A percentile compares a stretch with the other conserved stretches of the same genome.
These are phyloP conservation scores for Exophiala sideris DNA, from an alignment of 2,329 filamentous ascomycete genomes.

Conservation along the genomic window DNA sequence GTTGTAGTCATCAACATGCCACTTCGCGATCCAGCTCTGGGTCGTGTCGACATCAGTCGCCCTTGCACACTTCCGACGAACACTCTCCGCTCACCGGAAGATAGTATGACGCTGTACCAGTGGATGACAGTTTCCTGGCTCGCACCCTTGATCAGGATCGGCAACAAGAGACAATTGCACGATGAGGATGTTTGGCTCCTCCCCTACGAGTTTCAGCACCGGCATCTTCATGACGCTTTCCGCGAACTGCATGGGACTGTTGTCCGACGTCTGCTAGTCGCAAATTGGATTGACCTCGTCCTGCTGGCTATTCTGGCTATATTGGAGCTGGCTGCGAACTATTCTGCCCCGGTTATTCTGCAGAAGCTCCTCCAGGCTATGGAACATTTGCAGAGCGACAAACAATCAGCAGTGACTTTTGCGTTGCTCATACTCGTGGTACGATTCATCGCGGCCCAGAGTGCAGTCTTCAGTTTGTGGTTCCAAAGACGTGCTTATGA, in stretches of 20 bases:
- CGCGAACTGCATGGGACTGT: slow-evolving; percentile 70
- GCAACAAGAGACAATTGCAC: slow-evolving; percentile 63
- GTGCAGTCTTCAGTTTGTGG: slow-evolving; percentile 70
- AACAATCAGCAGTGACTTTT: slow-evolving; percentile 61
- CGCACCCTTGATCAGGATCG: slow-evolving; percentile 65
- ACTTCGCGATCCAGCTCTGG: slow-evolving; percentile 58
- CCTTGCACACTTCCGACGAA: slow-evolving; percentile 56
- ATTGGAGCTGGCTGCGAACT: slow-evolving; percentile 58
- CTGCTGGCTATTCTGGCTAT: slow-evolving; percentile 65
- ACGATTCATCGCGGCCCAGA: slow-evolving; percentile 62
- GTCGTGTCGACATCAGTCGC: slow-evolving; percentile 56
- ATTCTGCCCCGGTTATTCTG: slow-evolving; percentile 65
- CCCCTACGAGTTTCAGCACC: slow-evolving; percentile 78
- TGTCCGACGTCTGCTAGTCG: slow-evolving; percentile 63
- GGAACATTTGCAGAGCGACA: slow-evolving; percentile 50
- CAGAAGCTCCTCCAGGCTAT: slow-evolving; percentile 68
- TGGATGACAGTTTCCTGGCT: slow-evolving; percentile 87
- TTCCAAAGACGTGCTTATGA: slow-evolving; percentile 82
- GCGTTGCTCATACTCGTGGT: slow-evolving; percentile 60
- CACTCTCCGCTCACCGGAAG: slow-evolving; percentile 70
- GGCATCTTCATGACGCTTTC: slow-evolving; percentile 69
- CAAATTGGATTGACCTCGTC: slow-evolving; percentile 75
- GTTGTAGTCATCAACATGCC: slow-evolving; percentile 65
- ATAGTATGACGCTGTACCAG: slow-evolving; percentile 74
- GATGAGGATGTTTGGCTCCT: slow-evolving; percentile 80